These are phyloP conservation scores for Claviceps sp. DNA, from an alignment of 2,329 filamentous ascomycete species.

Conservation along the genomic window DNA sequence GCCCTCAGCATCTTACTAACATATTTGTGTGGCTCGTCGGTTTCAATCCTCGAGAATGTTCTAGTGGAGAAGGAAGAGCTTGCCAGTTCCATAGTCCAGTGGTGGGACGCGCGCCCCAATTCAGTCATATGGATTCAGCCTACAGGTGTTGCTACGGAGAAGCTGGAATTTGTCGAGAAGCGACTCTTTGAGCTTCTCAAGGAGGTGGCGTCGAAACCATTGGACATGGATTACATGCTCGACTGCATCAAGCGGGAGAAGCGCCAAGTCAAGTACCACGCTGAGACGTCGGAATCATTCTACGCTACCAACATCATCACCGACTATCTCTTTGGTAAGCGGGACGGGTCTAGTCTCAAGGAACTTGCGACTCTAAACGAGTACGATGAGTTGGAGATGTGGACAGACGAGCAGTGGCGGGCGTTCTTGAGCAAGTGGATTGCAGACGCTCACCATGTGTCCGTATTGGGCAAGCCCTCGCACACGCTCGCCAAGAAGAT, in stretches of 20 bases:
- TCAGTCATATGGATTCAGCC: conserved; percentile 77
- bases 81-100: conserved; percentile 72
- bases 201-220: conserved; percentile 63
- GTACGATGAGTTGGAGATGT: conserved; percentile 59
- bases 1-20: conserved; percentile 70
- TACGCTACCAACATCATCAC: conserved; percentile 79
- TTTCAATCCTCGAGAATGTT: conserved; percentile 80
- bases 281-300: conserved; percentile 68
- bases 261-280: conserved; percentile 69
- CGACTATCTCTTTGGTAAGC: conserved; percentile 80
- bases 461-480: conserved; percentile 79
- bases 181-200: conserved; percentile 73
- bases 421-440: conserved; percentile 74
- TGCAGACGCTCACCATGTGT: conserved; percentile 71
- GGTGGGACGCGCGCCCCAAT: conserved; percentile 66
- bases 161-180: conserved; percentile 71
- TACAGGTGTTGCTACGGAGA: conserved; percentile 75
- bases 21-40: conserved; percentile 86
- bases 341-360: conserved; percentile 64
- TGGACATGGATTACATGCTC: conserved; percentile 82
- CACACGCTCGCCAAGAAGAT: conserved; percentile 64
- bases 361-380: conserved; percentile 43
- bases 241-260: conserved; percentile 77
- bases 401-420: conserved; percentile 77
- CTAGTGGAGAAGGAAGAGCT: conserved; percentile 90